Evolutionary conservation across 441 rosid genomes (phyloP).

Genomic region (Croton setiger): DNA sequence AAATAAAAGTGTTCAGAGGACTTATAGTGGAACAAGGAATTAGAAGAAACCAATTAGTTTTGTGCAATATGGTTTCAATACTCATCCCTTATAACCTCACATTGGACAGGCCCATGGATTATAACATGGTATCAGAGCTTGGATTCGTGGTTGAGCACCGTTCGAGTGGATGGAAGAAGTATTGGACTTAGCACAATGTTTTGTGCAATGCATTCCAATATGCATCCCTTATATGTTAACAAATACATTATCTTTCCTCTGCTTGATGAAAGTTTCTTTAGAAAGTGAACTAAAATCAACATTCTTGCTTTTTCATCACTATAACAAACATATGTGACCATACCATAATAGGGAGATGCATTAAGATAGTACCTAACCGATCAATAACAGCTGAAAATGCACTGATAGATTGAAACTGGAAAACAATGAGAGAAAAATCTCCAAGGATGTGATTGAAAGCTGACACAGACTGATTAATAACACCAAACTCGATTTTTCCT

Average conservation of each 20-base stretch:
- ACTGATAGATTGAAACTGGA: conserved; percentile 93
- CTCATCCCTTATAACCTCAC: too few species aligned
- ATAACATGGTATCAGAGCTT: too few species aligned
- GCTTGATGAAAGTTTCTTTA: not conserved
- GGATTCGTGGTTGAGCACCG: too few species aligned
- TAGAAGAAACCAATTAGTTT: too few species aligned
- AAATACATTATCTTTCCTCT: not conserved
- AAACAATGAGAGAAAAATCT: conserved; percentile 90
- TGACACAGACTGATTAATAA: conserved; percentile 93
- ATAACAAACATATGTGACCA: not conserved
- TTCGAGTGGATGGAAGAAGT: too few species aligned
- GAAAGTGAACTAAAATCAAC: not conserved
- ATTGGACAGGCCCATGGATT: too few species aligned
- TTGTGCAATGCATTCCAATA: too few species aligned
- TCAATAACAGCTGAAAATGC: conserved; percentile 98
- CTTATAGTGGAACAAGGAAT: too few species aligned
- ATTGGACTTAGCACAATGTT: too few species aligned
- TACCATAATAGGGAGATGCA: not conserved
- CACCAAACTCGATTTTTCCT: conserved; percentile 97
- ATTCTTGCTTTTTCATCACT: not conserved
- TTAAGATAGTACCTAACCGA: conserved; percentile 60
- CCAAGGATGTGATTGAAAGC: conserved; percentile 96
- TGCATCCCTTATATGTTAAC: too few species aligned
- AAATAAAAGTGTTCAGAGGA: too few species aligned
- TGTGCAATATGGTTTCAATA: too few species aligned